These are phyloP conservation scores for Aristolochia fimbriata DNA, from an alignment of 164 flowering plant species.

Conservation along the genomic window DNA sequence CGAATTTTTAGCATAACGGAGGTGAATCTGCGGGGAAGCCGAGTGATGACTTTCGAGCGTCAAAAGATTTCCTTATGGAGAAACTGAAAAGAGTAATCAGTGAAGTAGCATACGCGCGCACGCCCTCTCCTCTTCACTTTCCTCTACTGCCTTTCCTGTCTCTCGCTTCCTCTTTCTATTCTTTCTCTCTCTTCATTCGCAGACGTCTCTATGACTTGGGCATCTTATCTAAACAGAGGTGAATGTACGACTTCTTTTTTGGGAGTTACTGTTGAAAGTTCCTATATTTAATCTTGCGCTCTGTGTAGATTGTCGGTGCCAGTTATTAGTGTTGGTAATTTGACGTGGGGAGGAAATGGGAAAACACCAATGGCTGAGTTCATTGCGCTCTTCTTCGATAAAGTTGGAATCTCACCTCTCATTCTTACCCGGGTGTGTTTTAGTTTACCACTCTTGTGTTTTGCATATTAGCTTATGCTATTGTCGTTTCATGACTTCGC, in stretches of 20 bases:
- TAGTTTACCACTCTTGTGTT: background rate
- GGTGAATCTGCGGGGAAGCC: too few species aligned
- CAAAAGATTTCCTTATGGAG: constrained; percentile 29
- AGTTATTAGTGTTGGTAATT: constrained; percentile 86
- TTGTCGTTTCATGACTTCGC: background rate
- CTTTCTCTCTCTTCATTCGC: constrained; percentile 36
- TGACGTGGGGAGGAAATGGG: constrained; percentile 98
- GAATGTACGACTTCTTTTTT: background rate
- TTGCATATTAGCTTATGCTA: background rate
- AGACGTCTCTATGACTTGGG: constrained; percentile 33
- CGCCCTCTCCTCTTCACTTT: constrained; percentile 28
- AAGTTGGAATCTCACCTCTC: constrained; percentile 58
- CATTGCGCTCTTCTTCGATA: constrained; percentile 36
- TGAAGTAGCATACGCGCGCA: constrained; percentile 41
- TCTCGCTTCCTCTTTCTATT: constrained; percentile 47
- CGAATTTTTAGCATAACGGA: too few species aligned
- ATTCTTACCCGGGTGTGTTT: constrained; percentile 63
- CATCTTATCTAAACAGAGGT: constrained; percentile 41
- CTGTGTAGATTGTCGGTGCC: constrained; percentile 66
- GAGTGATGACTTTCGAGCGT: too few species aligned
- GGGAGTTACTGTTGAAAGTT: background rate
- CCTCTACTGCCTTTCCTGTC: constrained; percentile 58
- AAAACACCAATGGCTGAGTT: constrained; percentile 96
- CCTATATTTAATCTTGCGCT: background rate
- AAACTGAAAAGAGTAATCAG: constrained; percentile 29